Base-by-base conservation (phyloP, 2,329 filamentous ascomycete species). In the Fusarium mexicanum region DNA sequence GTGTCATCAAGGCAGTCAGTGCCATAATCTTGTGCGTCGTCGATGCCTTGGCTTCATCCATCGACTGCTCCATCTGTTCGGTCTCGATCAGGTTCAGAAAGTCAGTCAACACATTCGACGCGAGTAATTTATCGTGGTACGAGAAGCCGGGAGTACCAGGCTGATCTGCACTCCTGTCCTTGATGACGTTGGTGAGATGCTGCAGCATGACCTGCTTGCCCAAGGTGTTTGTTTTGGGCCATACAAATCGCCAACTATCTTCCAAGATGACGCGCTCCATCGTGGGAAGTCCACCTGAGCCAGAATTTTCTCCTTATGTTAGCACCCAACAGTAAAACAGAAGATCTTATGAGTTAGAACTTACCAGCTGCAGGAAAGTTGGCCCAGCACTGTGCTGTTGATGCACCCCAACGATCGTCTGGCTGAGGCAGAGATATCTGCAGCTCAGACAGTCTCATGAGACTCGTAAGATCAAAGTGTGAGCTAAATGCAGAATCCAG, bases 21-120 rank as follows among this genome's bases (percentile, higher is more conserved):
- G 53, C 50, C 61, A 70, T 72, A 20, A 72, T 59, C 38, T 65
- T 46, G 29, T 72, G 69, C 4, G 61, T 58, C 22, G 66, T 70
- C 22, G 66, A 53, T 2, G 69, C 62, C 29, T 72, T 72, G 12
- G 55, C 53, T 33, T 72, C 69, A 4, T 72, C 66, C 7, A 67
- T 38, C 0, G 53, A 58, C 7, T 59, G 57, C 17, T 67, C 61
- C 4, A 38, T 17, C 41, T 72, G 61, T 29, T 70, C 58, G 11
- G 54, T 53, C 33, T 72, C 69, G 3, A 47, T 65, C 14, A 67
- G 13, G 2, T 24, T 35, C 17, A 70, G 29, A 2, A 72, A 20
- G 3, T 62, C 58, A 5, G 37, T 60, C 16, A 72, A 9, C 2
- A 58, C 44, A 4, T 50, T 58, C 6, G 57, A 58, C 6, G 69